phyloP scores from a whole-genome alignment of 164 flowering plant genomes.

The Vitis rotundifolia region DNA sequence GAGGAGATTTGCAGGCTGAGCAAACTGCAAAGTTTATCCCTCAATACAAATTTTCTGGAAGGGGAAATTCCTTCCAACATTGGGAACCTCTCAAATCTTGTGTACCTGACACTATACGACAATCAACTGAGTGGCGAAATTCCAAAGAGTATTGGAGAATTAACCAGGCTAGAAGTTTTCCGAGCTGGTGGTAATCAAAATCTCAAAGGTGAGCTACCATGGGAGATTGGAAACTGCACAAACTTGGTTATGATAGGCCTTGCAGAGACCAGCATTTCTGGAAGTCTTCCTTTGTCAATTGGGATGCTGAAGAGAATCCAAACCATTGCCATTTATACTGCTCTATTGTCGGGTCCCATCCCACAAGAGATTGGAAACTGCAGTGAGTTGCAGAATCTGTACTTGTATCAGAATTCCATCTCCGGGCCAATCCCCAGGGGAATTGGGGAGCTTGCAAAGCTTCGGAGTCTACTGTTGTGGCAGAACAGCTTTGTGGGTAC shows the following conservation, averaged over 20 bases:
- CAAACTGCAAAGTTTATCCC: constrained; percentile 53
- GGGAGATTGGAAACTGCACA: constrained; percentile 84
- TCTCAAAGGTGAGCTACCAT: constrained; percentile 81
- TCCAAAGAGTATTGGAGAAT: constrained; percentile 69
- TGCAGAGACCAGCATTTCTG: constrained; percentile 87
- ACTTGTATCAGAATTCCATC: constrained; percentile 82
- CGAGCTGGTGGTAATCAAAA: constrained; percentile 88
- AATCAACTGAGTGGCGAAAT: constrained; percentile 73
- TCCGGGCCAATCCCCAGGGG: constrained; percentile 72
- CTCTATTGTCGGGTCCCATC: constrained; percentile 71
- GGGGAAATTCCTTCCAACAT: constrained; percentile 66
- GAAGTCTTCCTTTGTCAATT: constrained; percentile 67
- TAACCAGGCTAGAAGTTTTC: constrained; percentile 54
- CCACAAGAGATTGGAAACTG: constrained; percentile 93
- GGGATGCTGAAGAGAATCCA: constrained; percentile 69
- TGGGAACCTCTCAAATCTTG: constrained; percentile 67
- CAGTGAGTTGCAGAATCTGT: constrained; percentile 68
- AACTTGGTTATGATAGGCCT: constrained; percentile 68
- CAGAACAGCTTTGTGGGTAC: constrained; percentile 84
- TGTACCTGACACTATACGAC: constrained; percentile 57
- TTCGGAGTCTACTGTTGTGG: constrained; percentile 74
- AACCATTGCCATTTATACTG: constrained; percentile 76
- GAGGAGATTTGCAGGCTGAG: constrained; percentile 58
- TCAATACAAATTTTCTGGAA: constrained; percentile 63
- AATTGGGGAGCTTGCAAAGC: constrained; percentile 67